Evolutionary conservation across 805 yeast genomes (phyloP), one percentile per base, ranked within the genome.

Genomic region (Helenozyma rhizophorensis): DNA sequence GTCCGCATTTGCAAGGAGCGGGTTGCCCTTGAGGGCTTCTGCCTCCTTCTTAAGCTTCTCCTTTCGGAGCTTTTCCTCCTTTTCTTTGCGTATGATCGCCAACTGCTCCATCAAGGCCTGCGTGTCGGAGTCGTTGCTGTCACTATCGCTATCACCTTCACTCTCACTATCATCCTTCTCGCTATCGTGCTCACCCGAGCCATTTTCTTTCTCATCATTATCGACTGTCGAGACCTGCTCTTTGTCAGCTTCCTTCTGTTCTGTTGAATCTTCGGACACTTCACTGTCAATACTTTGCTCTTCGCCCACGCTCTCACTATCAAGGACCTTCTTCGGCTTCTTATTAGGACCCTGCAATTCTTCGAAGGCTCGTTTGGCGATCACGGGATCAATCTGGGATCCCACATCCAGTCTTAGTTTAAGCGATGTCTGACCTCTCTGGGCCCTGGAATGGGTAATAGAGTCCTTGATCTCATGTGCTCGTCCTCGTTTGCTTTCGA

Each of bases 401-500:
- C 44, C 44, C 9, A 48, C 44, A 29, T 65, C 68, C 25, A 40
- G 45, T 28, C 71, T 43, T 19, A 48, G 51, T 34, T 65, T 65
- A 32, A 65, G 39, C 11, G 34, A 32, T 3, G 57, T 50, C 32
- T 64, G 68, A 23, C 56, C 64, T 2, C 58, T 53, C 14, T 53
- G 42, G 2, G 54, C 40, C 23, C 70, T 46, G 1, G 68, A 40
- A 44, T 65, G 71, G 7, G 50, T 43, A n/a, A 65, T 63, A 25
- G 62, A 45, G 36, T 62, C 58, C 9, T 39, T 40, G n/a, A 64
- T 62, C 2, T 41, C 34, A 12, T 50, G 39, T 14, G 43, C 52
- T 35, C 59, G 56, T 4, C 71, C 70, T 25, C 60, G 45, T 39
- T 65, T 65, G 28, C 63, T 59, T 35, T 65, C 71, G 22, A 65